These are phyloP conservation scores for Neofusicoccum laricinum DNA, from an alignment of 2,329 filamentous ascomycete species.

Conservation along the genomic window DNA sequence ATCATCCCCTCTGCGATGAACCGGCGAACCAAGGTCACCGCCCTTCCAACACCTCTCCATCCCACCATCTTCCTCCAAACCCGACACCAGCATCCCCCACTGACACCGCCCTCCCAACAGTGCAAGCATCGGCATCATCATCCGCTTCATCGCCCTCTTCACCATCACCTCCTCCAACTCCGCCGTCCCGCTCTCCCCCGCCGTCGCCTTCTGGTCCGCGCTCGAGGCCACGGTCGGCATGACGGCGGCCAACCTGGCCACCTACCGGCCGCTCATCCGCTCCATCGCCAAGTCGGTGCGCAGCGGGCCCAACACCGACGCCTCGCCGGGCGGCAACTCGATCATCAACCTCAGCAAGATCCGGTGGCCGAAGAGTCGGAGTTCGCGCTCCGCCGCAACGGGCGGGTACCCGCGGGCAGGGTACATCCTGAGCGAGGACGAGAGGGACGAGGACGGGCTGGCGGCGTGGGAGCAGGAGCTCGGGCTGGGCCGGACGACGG, in stretches of 20 bases:
- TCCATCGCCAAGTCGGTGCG: neutral
- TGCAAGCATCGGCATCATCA: conserved; percentile 6
- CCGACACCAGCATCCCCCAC: no score
- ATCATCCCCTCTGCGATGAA: neutral
- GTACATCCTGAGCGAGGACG: neutral
- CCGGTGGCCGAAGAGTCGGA: neutral
- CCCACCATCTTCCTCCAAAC: no score
- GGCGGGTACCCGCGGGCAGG: neutral
- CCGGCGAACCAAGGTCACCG: conserved; percentile 6
- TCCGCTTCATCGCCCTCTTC: conserved; percentile 7
- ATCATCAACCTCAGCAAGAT: conserved; percentile 9
- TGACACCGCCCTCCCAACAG: neutral
- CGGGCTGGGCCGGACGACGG: neutral
- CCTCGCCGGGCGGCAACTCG: neutral
- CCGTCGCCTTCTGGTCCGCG: conserved; percentile 9
- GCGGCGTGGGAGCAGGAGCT: neutral
- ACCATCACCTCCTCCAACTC: conserved; percentile 4
- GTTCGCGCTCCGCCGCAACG: neutral
- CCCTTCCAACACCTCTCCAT: neutral
- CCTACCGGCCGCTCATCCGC: conserved; percentile 6
- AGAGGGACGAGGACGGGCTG: neutral
- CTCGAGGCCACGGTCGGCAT: conserved; percentile 7
- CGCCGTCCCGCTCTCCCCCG: conserved; percentile 10
- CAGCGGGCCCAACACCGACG: neutral
- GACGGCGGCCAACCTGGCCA: conserved; percentile 7